These are phyloP conservation scores for Colletotrichum tropicale DNA, from an alignment of 2,329 filamentous ascomycete species.

Conservation along the genomic window DNA sequence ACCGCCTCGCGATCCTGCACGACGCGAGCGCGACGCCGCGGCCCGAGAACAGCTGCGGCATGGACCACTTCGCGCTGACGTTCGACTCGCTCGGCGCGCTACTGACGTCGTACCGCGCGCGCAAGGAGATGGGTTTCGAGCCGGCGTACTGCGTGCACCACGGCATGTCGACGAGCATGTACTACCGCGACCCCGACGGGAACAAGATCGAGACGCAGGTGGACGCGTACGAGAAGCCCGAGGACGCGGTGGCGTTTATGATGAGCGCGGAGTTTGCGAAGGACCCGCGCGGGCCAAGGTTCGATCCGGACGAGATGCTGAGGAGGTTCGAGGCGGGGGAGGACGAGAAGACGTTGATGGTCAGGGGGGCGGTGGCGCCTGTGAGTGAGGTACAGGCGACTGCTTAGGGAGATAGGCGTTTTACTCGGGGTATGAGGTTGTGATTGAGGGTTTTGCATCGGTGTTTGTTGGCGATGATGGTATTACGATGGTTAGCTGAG, in stretches of 20 bases:
- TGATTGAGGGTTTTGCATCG: not conserved
- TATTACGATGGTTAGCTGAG: not conserved
- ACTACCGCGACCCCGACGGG: constrained; percentile 54
- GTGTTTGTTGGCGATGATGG: not conserved
- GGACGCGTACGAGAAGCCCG: constrained; percentile 41
- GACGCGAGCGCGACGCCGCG: constrained; percentile 28
- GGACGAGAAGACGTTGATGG: not conserved
- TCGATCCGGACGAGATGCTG: constrained; percentile 3
- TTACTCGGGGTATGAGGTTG: rapidly evolving
- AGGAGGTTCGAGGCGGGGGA: constrained; percentile 1
- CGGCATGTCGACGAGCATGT: constrained; percentile 49
- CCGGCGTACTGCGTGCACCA: constrained; percentile 52
- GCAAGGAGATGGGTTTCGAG: constrained; percentile 36
- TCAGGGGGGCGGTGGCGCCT: not conserved
- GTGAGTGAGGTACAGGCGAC: not conserved
- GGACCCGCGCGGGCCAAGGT: constrained; percentile 35
- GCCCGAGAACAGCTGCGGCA: constrained; percentile 28
- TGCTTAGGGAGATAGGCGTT: not conserved
- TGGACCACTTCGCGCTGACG: constrained; percentile 48
- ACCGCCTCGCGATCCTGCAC: constrained; percentile 46
- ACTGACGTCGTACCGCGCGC: constrained; percentile 37
- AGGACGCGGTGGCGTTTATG: constrained; percentile 46
- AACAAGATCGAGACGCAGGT: constrained; percentile 52
- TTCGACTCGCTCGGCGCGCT: constrained; percentile 39
- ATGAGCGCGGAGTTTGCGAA: constrained; percentile 32